Conservation (phyloP, 345 rosid genomes). For the Citrus mangshanensis region DNA sequence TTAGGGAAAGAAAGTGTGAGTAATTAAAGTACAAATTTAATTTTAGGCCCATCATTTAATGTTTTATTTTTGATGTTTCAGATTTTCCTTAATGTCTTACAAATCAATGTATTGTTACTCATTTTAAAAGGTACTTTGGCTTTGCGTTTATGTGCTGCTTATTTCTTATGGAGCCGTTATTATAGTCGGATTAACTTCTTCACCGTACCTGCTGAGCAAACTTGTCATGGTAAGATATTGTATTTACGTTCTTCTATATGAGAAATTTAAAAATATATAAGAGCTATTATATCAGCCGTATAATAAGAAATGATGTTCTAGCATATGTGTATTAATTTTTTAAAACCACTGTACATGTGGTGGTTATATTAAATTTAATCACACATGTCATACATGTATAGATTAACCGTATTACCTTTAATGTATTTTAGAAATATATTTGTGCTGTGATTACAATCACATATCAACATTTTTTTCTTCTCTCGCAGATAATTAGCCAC, state of each 20-base stretch:
- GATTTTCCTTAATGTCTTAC: too few relatives aligned
- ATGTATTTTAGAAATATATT: too few relatives aligned
- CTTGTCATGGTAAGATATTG: conserved; percentile 16
- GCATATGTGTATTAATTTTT: too few relatives aligned
- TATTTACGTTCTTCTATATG: too few relatives aligned
- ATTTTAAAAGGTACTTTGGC: conserved; percentile 24
- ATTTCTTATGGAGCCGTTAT: conserved; percentile 24
- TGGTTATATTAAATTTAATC: too few relatives aligned
- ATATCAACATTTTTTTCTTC: too few relatives aligned
- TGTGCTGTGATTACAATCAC: background rate
- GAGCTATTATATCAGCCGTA: rapidly evolving
- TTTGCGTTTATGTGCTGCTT: conserved; percentile 27
- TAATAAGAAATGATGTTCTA: too few relatives aligned
- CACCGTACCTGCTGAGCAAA: conserved; percentile 16
- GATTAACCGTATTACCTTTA: rapidly evolving
- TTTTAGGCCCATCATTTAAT: too few relatives aligned
- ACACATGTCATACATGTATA: too few relatives aligned
- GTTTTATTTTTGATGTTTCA: too few relatives aligned
- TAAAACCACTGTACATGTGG: rapidly evolving
- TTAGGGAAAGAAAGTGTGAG: conserved; percentile 30
- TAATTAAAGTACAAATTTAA: background rate
- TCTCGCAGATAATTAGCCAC: conserved; percentile 25
- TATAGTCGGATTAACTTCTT: conserved; percentile 19
- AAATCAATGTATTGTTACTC: background rate
- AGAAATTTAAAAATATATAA: too few relatives aligned